Evolutionary conservation across 805 yeast species (phyloP), one percentile per base, ranked within the genome.

Genomic region (Cyberlindnera maritima): DNA sequence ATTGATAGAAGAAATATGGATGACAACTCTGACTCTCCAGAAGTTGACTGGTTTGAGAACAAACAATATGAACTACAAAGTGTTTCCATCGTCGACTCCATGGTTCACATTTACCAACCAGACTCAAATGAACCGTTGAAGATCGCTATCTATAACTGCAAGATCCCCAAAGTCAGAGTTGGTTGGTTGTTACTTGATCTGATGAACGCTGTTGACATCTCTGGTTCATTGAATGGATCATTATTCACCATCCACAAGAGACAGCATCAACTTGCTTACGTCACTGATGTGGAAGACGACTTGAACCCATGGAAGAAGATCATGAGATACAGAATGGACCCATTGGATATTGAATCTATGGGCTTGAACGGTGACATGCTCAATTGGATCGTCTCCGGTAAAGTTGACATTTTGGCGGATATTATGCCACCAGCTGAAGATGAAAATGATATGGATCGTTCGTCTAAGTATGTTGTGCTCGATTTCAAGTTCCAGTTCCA

Each of bases 241-340:
- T 70, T 87, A 63, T 85, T 86, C 65, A 84, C 90, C 0, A 74
- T 87, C 19, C 94, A 86, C 56, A 85, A 85, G 59, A 77, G 86
- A 55, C 92, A 85, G 59, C 75, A 77, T 49, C 75, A 76, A 46
- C 65, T 74, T 49, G 77, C 79, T 0, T 73, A 72, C 51, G 70
- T 75, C 28, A 65, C 62, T 32, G 71, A 67, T 46, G 53, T 66
- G 29, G 62, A 62, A 21, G 64, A 63, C 26, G 71, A 70, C 41
- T 52, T 64, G 18, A 57, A 65, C 10, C 74, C 77, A 11, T 77
- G 79, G 77, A 76, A 76, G 45, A 72, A 72, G 49, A 71, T 76
- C 19, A 74, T 80, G 11, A 64, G 83, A 50, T 58, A 79, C 36
- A 65, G 72, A 53, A 47, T 71, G 42, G 73, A 71, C 41, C 65